Evolutionary conservation across 1,284 basidiomycete genomes (phyloP), one percentile per base, ranked within the genome.

Genomic region (Mycosarcoma mackinlayi): DNA sequence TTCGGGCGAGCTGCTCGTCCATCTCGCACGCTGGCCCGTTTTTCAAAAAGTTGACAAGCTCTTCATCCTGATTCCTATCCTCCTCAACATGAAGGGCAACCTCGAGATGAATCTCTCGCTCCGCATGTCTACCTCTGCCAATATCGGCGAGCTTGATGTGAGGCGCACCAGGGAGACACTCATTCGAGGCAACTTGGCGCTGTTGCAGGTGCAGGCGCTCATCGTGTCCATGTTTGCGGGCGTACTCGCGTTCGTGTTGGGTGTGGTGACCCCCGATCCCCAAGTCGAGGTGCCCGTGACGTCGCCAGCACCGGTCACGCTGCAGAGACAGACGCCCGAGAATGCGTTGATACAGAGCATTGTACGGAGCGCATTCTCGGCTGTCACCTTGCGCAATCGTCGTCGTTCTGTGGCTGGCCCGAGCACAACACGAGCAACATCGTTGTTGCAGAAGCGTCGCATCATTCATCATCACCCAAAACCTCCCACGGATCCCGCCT

Each of bases 21-120:
- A 90, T 77, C 89, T 94, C 48, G 91, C 93, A n/a, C 56, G 70
- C 57, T 98, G 94, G 94, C 87, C 86, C 58, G 93, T 94, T 38
- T 95, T 98, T 87, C 86, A 87, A 49, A 87, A 90, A 52, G 79
- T 82, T n/a, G 91, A 97, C 85, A 94, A 98, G 83, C 89, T 98
- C 57, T 94, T 98, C 78, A 94, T 98, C 86, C 91, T 98, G 58
- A 90, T 97, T 8, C 94, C 95, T 11, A 94, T 96, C 74, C 86
- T 98, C 21, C 88, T 95, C 73, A 98, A 98, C 78, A 88, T 98
- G 66, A 97, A 97, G 81, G 95, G 95, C 16, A 97, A 97, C 76
- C 87, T 98, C 41, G 94, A 95, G 84, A 94, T 95, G 92, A 94
- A 94, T 71, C 88, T 86, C 3, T 84, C 84, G 7, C 83, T 85